These are phyloP conservation scores for Neoscytalidium dimidiatum DNA, from an alignment of 2,329 filamentous ascomycete species.

Conservation along the genomic window DNA sequence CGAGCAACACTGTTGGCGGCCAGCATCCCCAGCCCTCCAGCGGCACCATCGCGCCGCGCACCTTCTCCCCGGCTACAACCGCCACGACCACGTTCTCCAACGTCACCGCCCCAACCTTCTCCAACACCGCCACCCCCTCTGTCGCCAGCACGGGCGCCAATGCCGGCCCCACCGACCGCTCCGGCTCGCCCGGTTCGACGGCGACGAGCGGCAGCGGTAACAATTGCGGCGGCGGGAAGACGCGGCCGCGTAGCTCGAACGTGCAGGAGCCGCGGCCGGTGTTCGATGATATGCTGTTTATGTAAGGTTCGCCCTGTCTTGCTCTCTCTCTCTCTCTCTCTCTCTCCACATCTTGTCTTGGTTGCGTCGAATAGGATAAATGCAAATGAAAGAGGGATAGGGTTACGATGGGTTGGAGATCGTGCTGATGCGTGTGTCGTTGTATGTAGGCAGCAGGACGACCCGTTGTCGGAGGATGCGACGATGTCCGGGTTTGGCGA, in stretches of 20 bases:
- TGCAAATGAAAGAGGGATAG: neutral
- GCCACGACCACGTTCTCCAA: neutral
- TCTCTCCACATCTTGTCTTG: neutral
- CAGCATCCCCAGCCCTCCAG: neutral
- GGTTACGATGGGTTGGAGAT: neutral
- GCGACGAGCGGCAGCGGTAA: neutral
- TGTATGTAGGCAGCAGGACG: conserved; percentile 5
- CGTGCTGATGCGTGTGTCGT: neutral
- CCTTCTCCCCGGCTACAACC: neutral
- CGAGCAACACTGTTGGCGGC: no score
- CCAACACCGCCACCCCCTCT: neutral
- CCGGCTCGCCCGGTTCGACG: neutral
- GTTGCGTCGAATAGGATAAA: neutral
- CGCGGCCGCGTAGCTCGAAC: conserved; percentile 15
- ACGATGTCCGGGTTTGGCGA: neutral
- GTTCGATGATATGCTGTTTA: conserved; percentile 19
- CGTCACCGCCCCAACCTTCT: neutral
- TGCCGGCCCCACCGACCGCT: neutral
- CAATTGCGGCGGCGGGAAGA: neutral
- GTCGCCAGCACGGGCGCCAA: neutral
- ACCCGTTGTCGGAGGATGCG: conserved; percentile 8
- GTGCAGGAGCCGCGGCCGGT: conserved; percentile 4
- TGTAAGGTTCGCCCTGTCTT: conserved; percentile 15
- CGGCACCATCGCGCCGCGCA: neutral
- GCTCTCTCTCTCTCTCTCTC: neutral